These are phyloP conservation scores for Eucalyptus marginata DNA, from an alignment of 345 rosid genomes.

Conservation along the genomic window DNA sequence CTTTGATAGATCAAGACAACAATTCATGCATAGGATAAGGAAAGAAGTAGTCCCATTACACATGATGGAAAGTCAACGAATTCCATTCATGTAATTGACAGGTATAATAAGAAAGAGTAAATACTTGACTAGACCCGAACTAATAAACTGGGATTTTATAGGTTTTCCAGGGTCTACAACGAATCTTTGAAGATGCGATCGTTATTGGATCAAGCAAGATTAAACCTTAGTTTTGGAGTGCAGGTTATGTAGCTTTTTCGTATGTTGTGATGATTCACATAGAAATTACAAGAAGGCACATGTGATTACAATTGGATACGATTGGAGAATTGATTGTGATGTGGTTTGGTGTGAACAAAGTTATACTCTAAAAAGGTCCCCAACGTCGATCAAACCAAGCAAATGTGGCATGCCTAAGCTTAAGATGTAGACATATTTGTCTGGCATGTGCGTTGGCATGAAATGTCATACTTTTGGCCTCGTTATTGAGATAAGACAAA, in stretches of 20 bases:
- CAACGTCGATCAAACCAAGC: not conserved
- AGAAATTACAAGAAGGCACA: not conserved
- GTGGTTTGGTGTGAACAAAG: not conserved
- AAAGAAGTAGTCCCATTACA: not conserved
- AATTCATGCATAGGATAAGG: not conserved
- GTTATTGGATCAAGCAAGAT: not conserved
- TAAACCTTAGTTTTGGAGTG: not conserved
- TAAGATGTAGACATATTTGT: not conserved
- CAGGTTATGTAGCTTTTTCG: not conserved
- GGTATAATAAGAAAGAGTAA: not conserved
- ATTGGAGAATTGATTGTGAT: not conserved
- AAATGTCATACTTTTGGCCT: not conserved
- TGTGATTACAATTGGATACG: not conserved
- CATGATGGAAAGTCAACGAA: not conserved
- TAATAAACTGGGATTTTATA: not conserved
- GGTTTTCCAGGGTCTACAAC: not conserved
- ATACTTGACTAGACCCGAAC: not conserved
- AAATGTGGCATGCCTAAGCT: not conserved
- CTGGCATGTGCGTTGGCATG: not conserved
- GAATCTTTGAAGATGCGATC: not conserved
- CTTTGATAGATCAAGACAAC: not conserved
- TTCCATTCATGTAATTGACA: not conserved
- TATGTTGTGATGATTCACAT: not conserved
- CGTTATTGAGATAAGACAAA: not conserved
- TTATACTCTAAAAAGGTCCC: not conserved